A percentile compares a stretch with the other conserved stretches of the same genome.
These are phyloP conservation scores for Dichotomopilus funicola DNA, from an alignment of 2,329 filamentous ascomycete genomes.

Conservation along the genomic window DNA sequence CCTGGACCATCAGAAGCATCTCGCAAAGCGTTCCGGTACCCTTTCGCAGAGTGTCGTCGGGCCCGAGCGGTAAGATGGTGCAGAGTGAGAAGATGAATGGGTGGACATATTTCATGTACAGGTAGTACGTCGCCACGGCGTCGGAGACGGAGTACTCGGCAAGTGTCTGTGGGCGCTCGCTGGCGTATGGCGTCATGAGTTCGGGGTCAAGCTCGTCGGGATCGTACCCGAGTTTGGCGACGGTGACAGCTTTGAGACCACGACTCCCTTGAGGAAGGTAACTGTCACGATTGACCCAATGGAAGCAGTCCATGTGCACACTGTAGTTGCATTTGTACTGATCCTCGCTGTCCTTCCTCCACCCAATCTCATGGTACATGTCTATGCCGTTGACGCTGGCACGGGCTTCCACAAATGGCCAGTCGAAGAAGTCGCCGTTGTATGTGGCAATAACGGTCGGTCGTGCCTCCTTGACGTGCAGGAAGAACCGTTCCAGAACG, in stretches of 20 bases:
- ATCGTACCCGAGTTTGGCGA: conserved; percentile 96
- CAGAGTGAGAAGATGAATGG: conserved; percentile 98
- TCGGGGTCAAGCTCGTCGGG: conserved; percentile 97
- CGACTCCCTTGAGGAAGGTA: conserved; percentile 96
- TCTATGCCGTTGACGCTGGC: conserved; percentile 93
- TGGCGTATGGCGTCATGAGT: conserved; percentile 89
- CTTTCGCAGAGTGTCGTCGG: conserved; percentile 88
- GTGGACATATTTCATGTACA: conserved; percentile 99
- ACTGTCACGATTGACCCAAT: conserved; percentile 98
- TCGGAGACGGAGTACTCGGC: conserved; percentile 99
- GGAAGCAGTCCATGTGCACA: conserved; percentile 97
- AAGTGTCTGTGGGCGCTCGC: conserved; percentile 83
- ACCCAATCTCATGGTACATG: conserved; percentile 98
- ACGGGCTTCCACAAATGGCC: conserved; percentile 93
- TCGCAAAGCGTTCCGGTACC: conserved; percentile 98
- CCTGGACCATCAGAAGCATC: conserved; percentile 98
- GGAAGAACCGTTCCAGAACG: conserved; percentile 84
- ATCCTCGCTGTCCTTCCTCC: conserved; percentile 90
- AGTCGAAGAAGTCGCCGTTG: conserved; percentile 99
- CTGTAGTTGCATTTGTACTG: conserved; percentile 95
- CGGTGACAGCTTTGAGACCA: conserved; percentile 94
- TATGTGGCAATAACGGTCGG: conserved; percentile 99
- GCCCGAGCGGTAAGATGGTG: conserved; percentile 87
- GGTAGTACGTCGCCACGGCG: conserved; percentile 95
- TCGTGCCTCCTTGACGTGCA: conserved; percentile 88